Base-by-base conservation (phyloP, 1,284 basidiomycete genomes). In the Lentinula novae-zelandiae region DNA sequence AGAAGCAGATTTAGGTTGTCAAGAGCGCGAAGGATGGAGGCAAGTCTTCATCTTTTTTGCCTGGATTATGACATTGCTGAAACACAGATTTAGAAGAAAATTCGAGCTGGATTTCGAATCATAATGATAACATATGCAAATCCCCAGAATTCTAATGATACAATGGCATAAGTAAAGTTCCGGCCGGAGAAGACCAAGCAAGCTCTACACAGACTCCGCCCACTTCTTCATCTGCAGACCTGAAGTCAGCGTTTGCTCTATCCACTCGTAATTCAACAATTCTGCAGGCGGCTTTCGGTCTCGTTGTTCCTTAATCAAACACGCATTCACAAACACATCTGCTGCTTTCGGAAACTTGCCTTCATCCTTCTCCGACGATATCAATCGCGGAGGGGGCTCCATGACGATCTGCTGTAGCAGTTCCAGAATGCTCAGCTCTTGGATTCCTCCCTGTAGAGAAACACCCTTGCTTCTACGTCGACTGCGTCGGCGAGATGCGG, bases 331-430 rank as follows among this genome's bases (percentile, higher is more conserved):
- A 22, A 60, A 63, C n/a, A 53, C 15, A 22, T 34, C 44, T 36
- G 44, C 44, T 39, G 17, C n/a, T 17, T 33, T 49, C 22, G 38
- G 31, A 42, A 39, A 39, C 22, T 57, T 58, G 22, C 59, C 38
- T 20, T 49, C 54, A 31, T 58, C 51, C 50, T 36, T 39, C 39
- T 55, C 48, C 0, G 40, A 48, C 0, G 82, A 79, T 9, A 79
- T 81, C 57, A 93, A 72, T 64, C 79, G 77, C 39, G 91, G 91
- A 42, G 91, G 90, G 36, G 91, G 89, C 71, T 93, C 92, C 70
- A 93, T 94, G 62, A 95, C 93, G 69, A 95, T 95, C 69, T 93
- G 90, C 69, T 95, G 93, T 63, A 95, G 76, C 17, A 95, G 75
- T 73, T 95, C 93, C 51, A 95, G 77, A 67, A 95, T 95, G 63